Evolutionary conservation across 805 yeast genomes (phyloP), one percentile per base, ranked within the genome.

Genomic region (Yamadazyma kitorensis): DNA sequence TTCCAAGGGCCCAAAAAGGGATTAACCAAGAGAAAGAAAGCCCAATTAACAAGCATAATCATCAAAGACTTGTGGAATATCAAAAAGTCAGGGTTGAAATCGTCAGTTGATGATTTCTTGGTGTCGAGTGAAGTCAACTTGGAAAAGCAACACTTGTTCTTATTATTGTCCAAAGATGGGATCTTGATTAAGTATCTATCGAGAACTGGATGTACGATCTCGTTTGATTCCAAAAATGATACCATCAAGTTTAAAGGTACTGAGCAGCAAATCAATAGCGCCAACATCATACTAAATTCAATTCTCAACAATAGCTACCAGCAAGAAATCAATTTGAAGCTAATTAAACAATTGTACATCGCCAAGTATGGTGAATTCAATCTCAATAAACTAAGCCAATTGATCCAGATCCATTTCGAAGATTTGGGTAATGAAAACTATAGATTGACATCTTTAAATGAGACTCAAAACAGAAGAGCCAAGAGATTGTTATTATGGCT

Each of bases 201-300:
- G 14, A 49, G 66, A 31, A 55, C 62, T 1, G 78, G 76, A 1
- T 64, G 68, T 3, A 47, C 54, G 29, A 53, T 73, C 22, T 42
- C 54, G 4, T 58, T 72, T 23, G 58, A 56, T 24, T 48, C 65
- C 1, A 52, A 49, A 5, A 52, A 49, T 12, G 44, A 41, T 18
- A 57, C 52, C 21, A 54, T 74, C 13, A 41, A 55, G 7, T 54
- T 74, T 11, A 40, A 53, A n/a, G 72, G 76, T 6, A 63, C 74
- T 0, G 56, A 51, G 5, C 42, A 51, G 14, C 74, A 73, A 23
- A 55, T 65, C 23, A 55, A 59, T 17, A 72, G 69, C 57, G 72
- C 75, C 14, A 55, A 59, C 35, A 63, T 74, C 20, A 56, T 62
- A n/a, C 47, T 72, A 29, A 50, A 50, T 24, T 45, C 54, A 3